Percentiles rank a stretch among this genome's conserved stretches.
phyloP scores from a whole-genome alignment of 2,329 filamentous ascomycete species.

The Colletotrichum sp. region DNA sequence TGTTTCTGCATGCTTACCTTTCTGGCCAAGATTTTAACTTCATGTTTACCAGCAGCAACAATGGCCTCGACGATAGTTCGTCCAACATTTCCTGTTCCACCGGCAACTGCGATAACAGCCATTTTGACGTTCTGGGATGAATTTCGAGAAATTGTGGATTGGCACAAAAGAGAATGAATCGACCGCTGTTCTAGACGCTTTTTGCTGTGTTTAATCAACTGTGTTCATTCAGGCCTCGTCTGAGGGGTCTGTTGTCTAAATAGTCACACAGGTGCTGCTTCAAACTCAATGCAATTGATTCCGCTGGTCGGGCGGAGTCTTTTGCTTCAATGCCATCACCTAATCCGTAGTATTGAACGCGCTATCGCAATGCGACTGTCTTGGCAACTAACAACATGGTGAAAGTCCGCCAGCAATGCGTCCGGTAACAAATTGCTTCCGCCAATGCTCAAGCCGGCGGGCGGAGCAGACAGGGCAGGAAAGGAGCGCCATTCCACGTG shows the following conservation, averaged over 20 bases:
- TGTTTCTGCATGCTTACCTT: constrained; percentile 31
- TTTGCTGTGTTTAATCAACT: background rate
- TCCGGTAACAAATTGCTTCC: background rate
- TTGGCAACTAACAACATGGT: background rate
- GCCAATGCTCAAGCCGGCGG: background rate
- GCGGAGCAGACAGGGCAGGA: background rate
- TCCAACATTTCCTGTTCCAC: constrained; percentile 51
- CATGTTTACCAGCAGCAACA: constrained; percentile 33
- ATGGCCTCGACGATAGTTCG: constrained; percentile 50
- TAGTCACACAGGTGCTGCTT: background rate
- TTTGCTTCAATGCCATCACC: background rate
- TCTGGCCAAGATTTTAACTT: constrained; percentile 46
- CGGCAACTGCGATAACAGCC: constrained; percentile 47
- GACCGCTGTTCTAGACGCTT: background rate
- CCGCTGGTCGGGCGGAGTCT: background rate
- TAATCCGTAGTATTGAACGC: background rate
- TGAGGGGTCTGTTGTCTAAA: background rate
- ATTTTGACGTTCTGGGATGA: background rate
- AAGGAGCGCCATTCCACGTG: background rate
- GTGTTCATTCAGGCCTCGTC: background rate
- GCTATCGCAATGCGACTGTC: background rate
- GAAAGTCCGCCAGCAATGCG: background rate
- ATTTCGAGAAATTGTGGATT: background rate
- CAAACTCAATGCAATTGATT: background rate
- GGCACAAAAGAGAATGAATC: background rate